A percentile compares a stretch with the other conserved stretches of the same genome.
These are phyloP conservation scores for Leptoxyphium fumago DNA, from an alignment of 2,329 filamentous ascomycete species.

Conservation along the genomic window DNA sequence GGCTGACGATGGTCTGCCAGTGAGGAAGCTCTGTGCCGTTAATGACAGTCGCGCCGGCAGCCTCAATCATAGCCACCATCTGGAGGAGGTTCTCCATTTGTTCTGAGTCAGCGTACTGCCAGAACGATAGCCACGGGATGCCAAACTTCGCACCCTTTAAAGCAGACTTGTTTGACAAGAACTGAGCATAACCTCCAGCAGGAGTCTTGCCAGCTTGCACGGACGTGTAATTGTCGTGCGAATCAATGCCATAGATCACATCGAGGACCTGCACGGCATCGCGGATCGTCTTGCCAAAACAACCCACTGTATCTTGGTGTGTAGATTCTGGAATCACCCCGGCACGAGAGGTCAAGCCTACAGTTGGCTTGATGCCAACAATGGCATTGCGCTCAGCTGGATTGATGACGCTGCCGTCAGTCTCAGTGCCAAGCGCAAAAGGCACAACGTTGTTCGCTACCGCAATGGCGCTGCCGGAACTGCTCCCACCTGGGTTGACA, in stretches of 20 bases:
- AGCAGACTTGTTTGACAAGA: constrained; percentile 37
- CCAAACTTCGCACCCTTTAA: constrained; percentile 52
- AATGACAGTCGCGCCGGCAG: constrained; percentile 50
- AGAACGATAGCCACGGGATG: constrained; percentile 58
- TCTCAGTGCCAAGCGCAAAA: constrained; percentile 59
- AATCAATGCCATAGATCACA: constrained; percentile 51
- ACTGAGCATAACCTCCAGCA: constrained; percentile 40
- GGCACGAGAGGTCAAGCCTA: constrained; percentile 51
- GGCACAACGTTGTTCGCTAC: constrained; percentile 49
- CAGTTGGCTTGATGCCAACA: constrained; percentile 63
- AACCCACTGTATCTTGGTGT: constrained; percentile 55
- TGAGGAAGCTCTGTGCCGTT: constrained; percentile 55
- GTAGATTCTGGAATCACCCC: constrained; percentile 46
- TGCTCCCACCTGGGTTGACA: constrained; percentile 52
- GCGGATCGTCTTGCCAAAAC: constrained; percentile 51
- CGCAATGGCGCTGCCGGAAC: constrained; percentile 49
- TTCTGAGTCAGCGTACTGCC: constrained; percentile 43
- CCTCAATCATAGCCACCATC: constrained; percentile 38
- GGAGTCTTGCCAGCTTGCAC: constrained; percentile 43
- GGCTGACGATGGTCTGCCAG: constrained; percentile 47
- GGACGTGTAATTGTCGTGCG: constrained; percentile 50
- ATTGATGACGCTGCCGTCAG: constrained; percentile 53
- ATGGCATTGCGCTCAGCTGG: constrained; percentile 55
- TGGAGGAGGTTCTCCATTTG: constrained; percentile 39
- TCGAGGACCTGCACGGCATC: constrained; percentile 54